Percentiles rank a stretch among this genome's conserved stretches.
phyloP scores from a whole-genome alignment of 768 basidiomycete species.

The Sarcomyxa edulis region DNA sequence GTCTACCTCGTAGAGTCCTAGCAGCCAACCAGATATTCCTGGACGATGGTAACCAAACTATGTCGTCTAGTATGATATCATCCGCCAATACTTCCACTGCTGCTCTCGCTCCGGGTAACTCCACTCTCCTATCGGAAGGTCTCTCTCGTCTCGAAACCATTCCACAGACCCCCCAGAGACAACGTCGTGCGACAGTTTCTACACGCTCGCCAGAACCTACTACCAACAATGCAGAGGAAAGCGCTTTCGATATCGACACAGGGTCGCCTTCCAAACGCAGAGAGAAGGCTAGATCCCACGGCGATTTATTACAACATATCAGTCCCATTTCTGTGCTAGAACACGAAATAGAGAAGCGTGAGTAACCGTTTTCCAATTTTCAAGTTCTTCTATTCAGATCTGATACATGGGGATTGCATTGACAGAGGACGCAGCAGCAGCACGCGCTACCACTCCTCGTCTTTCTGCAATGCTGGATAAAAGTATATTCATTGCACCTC shows the following conservation, averaged over 20 bases:
- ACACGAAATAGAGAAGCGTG: slow-evolving; percentile 60
- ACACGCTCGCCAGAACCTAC: slow-evolving; percentile 51
- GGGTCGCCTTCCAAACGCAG: slow-evolving; percentile 57
- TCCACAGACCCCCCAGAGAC: slow-evolving; percentile 35
- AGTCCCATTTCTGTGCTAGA: slow-evolving; percentile 60
- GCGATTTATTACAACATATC: slow-evolving; percentile 62
- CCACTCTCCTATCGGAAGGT: slow-evolving; percentile 17
- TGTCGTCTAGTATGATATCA: slow-evolving; percentile 26
- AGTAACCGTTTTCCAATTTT: slow-evolving; percentile 15
- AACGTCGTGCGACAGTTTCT: slow-evolving; percentile 63
- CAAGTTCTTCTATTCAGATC: slow-evolving; percentile 2
- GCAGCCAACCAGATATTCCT: slow-evolving; percentile 70
- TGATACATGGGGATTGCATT: slow-evolving; percentile 2
- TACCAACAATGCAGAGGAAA: slow-evolving; percentile 9
- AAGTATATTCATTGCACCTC: slow-evolving; percentile 59
- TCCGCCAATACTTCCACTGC: background rate
- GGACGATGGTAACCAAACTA: slow-evolving; percentile 35
- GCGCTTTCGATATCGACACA: slow-evolving; percentile 25
- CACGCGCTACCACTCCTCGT: slow-evolving; percentile 40
- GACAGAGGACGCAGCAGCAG: slow-evolving; percentile 23
- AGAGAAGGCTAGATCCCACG: slow-evolving; percentile 65
- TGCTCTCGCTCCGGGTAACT: slow-evolving; percentile 21
- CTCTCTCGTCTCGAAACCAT: slow-evolving; percentile 24
- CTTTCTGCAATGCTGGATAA: slow-evolving; percentile 67
- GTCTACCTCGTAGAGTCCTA: slow-evolving; percentile 57